Evolutionary conservation across 169 alveolate species (phyloP).

Genomic region (Haemoproteus tartakovskyi): DNA sequence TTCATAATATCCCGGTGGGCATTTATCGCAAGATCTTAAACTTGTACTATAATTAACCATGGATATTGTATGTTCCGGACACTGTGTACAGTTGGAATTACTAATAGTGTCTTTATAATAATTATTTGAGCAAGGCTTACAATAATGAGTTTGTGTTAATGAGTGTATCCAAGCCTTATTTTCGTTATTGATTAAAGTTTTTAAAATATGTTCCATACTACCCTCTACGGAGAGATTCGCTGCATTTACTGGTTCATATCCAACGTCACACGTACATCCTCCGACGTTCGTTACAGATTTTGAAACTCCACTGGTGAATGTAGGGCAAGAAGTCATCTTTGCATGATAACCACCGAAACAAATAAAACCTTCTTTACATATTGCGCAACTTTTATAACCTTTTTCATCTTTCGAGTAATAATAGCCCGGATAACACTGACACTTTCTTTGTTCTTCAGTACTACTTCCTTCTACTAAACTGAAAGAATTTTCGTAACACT

Average conservation of each 20-base stretch:
- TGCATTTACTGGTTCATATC: slow-evolving; percentile 48
- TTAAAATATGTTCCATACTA: too few species aligned
- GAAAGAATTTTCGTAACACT: slow-evolving; percentile 71
- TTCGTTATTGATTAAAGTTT: too few species aligned
- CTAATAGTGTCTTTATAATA: slow-evolving; percentile 29
- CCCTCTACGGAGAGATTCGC: too few species aligned
- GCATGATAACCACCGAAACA: slow-evolving; percentile 76
- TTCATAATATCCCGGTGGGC: slow-evolving; percentile 69
- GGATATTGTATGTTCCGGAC: slow-evolving; percentile 61
- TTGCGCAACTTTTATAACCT: slow-evolving; percentile 72
- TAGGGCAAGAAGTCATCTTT: slow-evolving; percentile 67
- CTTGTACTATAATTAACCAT: slow-evolving; percentile 31
- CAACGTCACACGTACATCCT: slow-evolving; percentile 53
- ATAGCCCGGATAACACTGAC: slow-evolving; percentile 72
- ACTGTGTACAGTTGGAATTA: slow-evolving; percentile 24
- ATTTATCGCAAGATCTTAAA: slow-evolving; percentile 59
- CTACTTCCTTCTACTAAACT: slow-evolving; percentile 69
- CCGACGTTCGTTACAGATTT: slow-evolving; percentile 16
- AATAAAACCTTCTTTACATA: slow-evolving; percentile 74
- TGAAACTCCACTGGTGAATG: slow-evolving; percentile 65
- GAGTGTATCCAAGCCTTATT: slow-evolving; percentile 15
- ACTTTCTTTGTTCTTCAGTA: slow-evolving; percentile 74
- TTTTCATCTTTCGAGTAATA: slow-evolving; percentile 65
- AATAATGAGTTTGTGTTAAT: background rate
- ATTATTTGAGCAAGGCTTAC: slow-evolving; percentile 50